Percentiles rank a stretch among this genome's conserved stretches.
Conservation (phyloP, 164 flowering plant species). For the Nelumbo lutea region DNA sequence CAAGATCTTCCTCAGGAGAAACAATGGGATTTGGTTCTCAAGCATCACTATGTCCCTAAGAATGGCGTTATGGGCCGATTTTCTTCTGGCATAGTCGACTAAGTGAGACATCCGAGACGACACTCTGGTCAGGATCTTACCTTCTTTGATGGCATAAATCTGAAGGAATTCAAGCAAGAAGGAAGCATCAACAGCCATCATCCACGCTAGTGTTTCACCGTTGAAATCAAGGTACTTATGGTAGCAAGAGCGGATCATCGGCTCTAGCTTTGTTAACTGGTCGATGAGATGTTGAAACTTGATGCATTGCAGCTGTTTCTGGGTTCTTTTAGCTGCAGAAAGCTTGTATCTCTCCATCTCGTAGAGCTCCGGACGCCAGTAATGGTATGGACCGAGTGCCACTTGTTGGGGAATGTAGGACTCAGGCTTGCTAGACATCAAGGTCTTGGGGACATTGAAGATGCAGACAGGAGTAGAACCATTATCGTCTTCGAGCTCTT, state of each 20-base stretch:
- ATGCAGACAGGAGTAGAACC: constrained; percentile 3
- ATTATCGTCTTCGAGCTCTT: constrained; percentile 4
- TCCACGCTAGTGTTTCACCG: constrained; percentile 17
- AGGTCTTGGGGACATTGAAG: constrained; percentile 15
- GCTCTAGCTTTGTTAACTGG: constrained; percentile 8
- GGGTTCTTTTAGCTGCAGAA: constrained; percentile 8
- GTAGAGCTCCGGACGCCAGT: constrained; percentile 10
- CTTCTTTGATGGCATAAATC: background rate
- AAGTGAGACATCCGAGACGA: constrained; percentile 6
- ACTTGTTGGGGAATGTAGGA: constrained; percentile 18
- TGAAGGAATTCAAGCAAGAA: constrained; percentile 20
- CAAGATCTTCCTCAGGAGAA: constrained; percentile 11
- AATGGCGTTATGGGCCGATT: constrained; percentile 5
- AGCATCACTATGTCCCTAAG: constrained; percentile 19
- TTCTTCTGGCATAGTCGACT: constrained; percentile 4
- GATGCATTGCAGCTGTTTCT: constrained; percentile 6
- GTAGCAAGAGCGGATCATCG: constrained; percentile 15
- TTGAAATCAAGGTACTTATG: constrained; percentile 12
- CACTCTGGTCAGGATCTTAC: background rate
- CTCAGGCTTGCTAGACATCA: constrained; percentile 16
- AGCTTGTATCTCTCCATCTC: constrained; percentile 24
- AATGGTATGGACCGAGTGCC: constrained; percentile 23
- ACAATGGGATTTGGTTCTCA: constrained; percentile 23
- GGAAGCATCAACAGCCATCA: constrained; percentile 18
- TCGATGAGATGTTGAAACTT: constrained; percentile 12